phyloP scores from a whole-genome alignment of 495 filamentous ascomycete genomes.

The Podospora fimiseda region DNA sequence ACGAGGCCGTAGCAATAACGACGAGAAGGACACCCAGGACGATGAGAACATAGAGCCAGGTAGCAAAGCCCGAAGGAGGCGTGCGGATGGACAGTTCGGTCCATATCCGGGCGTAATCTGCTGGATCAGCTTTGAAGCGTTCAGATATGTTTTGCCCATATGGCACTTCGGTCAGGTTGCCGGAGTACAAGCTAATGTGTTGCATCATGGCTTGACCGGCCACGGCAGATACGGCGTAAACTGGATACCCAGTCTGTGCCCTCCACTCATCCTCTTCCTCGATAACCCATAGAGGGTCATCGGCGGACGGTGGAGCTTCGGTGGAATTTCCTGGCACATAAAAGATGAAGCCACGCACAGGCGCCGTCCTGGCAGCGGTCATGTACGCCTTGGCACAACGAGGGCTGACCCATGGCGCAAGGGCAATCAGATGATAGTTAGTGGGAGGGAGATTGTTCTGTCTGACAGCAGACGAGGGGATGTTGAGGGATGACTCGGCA shows the following conservation, averaged over 20 bases:
- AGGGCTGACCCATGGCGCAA: slow-evolving; percentile 81
- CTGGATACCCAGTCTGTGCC: slow-evolving; percentile 56
- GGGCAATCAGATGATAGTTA: slow-evolving; percentile 58
- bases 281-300: slow-evolving; percentile 58
- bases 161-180: slow-evolving; percentile 54
- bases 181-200: slow-evolving; percentile 68
- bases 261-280: slow-evolving; percentile 61
- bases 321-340: slow-evolving; percentile 58
- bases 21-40: slow-evolving; percentile 67
- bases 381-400: slow-evolving; percentile 67
- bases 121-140: slow-evolving; percentile 58
- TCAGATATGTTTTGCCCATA: slow-evolving; percentile 50
- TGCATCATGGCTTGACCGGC: slow-evolving; percentile 62
- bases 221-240: slow-evolving; percentile 73
- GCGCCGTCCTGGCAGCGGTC: slow-evolving; percentile 49
- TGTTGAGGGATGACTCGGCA: slow-evolving; percentile 45
- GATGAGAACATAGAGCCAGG: slow-evolving; percentile 81
- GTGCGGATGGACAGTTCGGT: slow-evolving; percentile 39
- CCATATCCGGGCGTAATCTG: slow-evolving; percentile 49
- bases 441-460: slow-evolving; percentile 60
- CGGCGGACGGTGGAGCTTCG: slow-evolving; percentile 52
- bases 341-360: slow-evolving; percentile 64
- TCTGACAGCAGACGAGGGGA: slow-evolving; percentile 72
- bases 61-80: slow-evolving; percentile 40
- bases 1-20: slow-evolving; percentile 56